Percentiles rank a stretch among this genome's conserved stretches.
phyloP scores from a whole-genome alignment of 768 basidiomycete species.

The Pisolithus microcarpus region DNA sequence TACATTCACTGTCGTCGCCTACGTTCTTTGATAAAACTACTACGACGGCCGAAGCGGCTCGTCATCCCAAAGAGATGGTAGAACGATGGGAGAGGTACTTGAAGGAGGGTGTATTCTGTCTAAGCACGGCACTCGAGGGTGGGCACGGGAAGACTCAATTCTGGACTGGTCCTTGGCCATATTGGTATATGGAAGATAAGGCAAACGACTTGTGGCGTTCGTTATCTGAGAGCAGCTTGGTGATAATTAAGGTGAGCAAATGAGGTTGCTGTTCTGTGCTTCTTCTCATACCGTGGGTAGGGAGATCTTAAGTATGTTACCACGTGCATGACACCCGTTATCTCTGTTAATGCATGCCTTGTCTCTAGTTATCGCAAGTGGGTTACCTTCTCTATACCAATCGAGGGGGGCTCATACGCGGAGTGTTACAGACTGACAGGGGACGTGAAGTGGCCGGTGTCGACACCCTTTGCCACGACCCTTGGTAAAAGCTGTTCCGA shows the following conservation, averaged over 20 bases:
- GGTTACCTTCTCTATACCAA: conserved; percentile 17
- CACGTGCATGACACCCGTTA: neutral
- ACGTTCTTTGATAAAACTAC: conserved; percentile 48
- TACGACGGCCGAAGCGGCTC: conserved; percentile 19
- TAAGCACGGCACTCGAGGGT: conserved; percentile 42
- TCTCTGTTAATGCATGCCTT: conserved; percentile 1
- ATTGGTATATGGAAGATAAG: conserved; percentile 60
- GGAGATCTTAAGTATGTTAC: conserved; percentile 82
- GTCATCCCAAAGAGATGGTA: conserved; percentile 53
- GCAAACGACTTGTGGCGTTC: conserved; percentile 45
- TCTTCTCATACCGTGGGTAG: conserved; percentile 28
- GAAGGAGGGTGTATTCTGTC: conserved; percentile 57
- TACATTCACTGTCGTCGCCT: conserved; percentile 47
- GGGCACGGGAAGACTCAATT: conserved; percentile 36
- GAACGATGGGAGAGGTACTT: conserved; percentile 69
- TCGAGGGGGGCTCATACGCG: conserved; percentile 1
- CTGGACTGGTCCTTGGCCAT: conserved; percentile 71
- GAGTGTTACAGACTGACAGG: conserved; percentile 63
- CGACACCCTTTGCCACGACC: conserved; percentile 66
- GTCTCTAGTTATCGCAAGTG: conserved; percentile 72
- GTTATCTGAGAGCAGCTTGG: conserved; percentile 53
- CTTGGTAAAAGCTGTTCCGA: conserved; percentile 42
- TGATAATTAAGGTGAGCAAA: conserved; percentile 70
- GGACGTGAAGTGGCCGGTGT: conserved; percentile 82
- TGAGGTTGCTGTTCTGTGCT: neutral